Evolutionary conservation across 345 rosid genomes (phyloP).

Genomic region (Populus simonii): DNA sequence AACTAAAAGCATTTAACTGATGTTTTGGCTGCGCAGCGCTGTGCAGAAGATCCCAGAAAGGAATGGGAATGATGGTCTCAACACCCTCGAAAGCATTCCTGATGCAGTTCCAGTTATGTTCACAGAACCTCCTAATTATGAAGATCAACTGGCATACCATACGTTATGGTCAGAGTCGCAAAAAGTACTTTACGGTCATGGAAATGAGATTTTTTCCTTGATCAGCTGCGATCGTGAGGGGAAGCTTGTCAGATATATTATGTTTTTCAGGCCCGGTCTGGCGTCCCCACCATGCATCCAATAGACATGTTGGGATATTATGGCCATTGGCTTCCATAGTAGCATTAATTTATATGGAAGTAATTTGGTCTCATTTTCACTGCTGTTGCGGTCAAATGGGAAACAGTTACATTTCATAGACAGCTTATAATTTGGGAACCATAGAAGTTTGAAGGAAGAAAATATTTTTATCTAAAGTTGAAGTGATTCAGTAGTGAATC

Average conservation of each 20-base stretch:
- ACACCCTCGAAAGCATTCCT: slow-evolving; percentile 85
- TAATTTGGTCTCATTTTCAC: background rate
- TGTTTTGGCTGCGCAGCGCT: slow-evolving; percentile 59
- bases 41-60: slow-evolving; percentile 41
- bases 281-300: background rate
- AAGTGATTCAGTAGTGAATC: background rate
- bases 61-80: slow-evolving; percentile 56
- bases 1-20: slow-evolving; percentile 7
- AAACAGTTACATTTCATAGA: background rate
- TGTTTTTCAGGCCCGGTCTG: slow-evolving; percentile 72
- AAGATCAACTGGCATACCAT: slow-evolving; percentile 89
- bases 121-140: slow-evolving; percentile 72
- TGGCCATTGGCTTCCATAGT: background rate
- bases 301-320: background rate
- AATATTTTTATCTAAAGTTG: background rate
- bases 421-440: background rate
- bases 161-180: slow-evolving; percentile 92
- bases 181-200: slow-evolving; percentile 94
- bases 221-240: slow-evolving; percentile 67
- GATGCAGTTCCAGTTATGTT: slow-evolving; percentile 89
- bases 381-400: background rate
- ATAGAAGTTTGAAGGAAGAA: background rate
- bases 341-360: background rate
- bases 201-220: slow-evolving; percentile 82
- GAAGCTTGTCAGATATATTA: slow-evolving; percentile 40